These are phyloP conservation scores for Pyrenophora teres DNA, from an alignment of 2,329 filamentous ascomycete species.

Conservation along the genomic window DNA sequence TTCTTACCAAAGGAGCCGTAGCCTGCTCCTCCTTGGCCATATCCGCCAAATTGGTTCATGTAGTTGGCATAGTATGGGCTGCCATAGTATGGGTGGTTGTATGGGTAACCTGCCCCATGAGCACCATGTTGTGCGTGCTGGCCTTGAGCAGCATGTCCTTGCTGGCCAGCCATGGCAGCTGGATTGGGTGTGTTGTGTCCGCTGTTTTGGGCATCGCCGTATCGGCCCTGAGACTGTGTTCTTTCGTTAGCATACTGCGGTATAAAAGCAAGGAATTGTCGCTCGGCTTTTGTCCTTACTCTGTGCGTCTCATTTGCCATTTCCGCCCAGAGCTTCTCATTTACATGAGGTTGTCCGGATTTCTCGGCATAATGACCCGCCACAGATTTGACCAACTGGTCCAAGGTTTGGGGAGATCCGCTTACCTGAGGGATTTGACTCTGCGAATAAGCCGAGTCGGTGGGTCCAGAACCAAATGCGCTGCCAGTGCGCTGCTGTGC, in stretches of 20 bases:
- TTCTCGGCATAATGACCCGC: conserved; percentile 6
- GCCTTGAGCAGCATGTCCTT: conserved; percentile 55
- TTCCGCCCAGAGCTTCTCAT: conserved; percentile 8
- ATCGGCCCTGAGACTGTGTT: conserved; percentile 65
- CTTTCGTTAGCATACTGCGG: conserved; percentile 19
- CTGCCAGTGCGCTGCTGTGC: conserved; percentile 77
- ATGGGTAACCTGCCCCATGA: conserved; percentile 47
- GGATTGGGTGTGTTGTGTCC: conserved; percentile 92
- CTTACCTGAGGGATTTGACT: conserved; percentile 63
- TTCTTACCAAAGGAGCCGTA: conserved; percentile 60
- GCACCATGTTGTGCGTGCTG: conserved; percentile 53
- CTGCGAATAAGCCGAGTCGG: conserved; percentile 66
- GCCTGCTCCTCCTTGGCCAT: conserved; percentile 53
- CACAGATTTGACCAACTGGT: conserved; percentile 2
- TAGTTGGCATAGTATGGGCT: conserved; percentile 67
- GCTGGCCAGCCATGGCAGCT: conserved; percentile 62
- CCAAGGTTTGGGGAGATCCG: not conserved
- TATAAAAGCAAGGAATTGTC: not conserved
- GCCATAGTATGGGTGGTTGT: conserved; percentile 66
- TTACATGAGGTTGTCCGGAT: conserved; percentile 2
- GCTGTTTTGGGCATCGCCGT: conserved; percentile 79
- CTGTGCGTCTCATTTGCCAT: conserved; percentile 4
- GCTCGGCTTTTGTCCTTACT: conserved; percentile 10
- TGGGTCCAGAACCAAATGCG: conserved; percentile 68
- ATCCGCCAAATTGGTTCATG: conserved; percentile 65